Evolutionary conservation across 1,284 basidiomycete species (phyloP), one percentile per base, ranked within the genome.

Genomic region (Neonothopanus nambi): DNA sequence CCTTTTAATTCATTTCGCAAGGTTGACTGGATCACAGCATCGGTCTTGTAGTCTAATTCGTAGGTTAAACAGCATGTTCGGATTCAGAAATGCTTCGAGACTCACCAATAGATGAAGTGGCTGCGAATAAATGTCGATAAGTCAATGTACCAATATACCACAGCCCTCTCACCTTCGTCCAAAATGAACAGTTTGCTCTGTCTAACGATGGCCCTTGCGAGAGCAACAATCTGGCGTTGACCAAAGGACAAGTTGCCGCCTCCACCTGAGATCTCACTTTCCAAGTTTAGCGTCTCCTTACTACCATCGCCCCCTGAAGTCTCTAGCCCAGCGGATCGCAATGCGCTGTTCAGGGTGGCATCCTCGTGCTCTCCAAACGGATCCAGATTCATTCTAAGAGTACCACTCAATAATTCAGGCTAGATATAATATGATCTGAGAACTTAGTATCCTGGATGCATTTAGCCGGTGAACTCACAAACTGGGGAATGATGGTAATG

Each of bases 401-500:
- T 74, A 8, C 78, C 79, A 42, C 68, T 71, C 23, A 80, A 64
- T 1, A 80, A 67, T 49, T 80, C 77, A 3, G 85, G 82, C 68
- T 75, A 17, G 74, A 24, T 5, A 15, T 33, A 33, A 11, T 9
- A 9, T 21, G 1, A 12, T 13, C 5, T 38, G 26, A 24, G 12
- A 39, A 12, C 33, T 6, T 13, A 20, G 15, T 28, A 36, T 9
- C 7, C 5, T 37, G 33, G 38, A 37, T 9, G 13, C 24, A 11
- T n/a, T 26, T 9, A 41, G 26, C 13, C 20, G 20, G 28, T 9
- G 7, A 18, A 66, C 74, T 52, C 44, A 77, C 77, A 52, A 78
- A 68, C 65, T 81, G 78, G 5, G 79, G 79, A 46, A 81, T 86
- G 61, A 87, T 83, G 2, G 85, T 87, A 45, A 89, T 77, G 54